Evolutionary conservation across 192 early-diverging fungal genomes (phyloP), one percentile per base, ranked within the genome.

Genomic region (Rhizophagus sp.): DNA sequence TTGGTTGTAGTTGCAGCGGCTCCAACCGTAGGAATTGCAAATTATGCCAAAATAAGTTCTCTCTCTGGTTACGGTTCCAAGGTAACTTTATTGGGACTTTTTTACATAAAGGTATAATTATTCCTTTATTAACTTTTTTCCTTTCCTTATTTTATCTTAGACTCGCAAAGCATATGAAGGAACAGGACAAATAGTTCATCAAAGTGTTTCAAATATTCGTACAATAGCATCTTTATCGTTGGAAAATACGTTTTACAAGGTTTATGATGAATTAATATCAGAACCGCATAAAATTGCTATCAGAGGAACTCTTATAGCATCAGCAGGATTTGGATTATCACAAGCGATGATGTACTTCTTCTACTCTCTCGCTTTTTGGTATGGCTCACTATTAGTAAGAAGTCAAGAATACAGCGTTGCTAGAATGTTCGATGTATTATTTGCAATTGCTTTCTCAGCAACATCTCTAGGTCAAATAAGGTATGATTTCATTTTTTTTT

Each of bases 131-230:
- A 22, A 4, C 17, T 6, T 57, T 57, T 47, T 47, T 47, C 41
- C 4, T 47, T 67, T 6, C 17, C 13, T 30, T 15, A 15, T 33
- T 15, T 11, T 24, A 67, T 86, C 88, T 83, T 30, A 88, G 76
- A 91, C 88, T 57, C 90, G 93, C 79, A 87, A 83, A 72, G 92
- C 93, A 4, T 95, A 96, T 85, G 92, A 94, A 81, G 75, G 84
- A 44, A 88, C 91, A 39, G 94, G 93, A 73, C 91, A 96, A 82
- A 89, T 94, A 78, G 95, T 96, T 24, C 87, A 89, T 82, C 95
- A 97, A 84, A 93, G 95, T 17, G 92, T 98, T 22, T 85, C 88
- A 19, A 91, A 93, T 70, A 92, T 98, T 62, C 92, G 94, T 36
- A 98, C 96, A 1, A 93, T 98, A 24, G 90, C 91, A 47, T 86